phyloP scores from a whole-genome alignment of 805 yeast genomes.

The Myxozyma melibiosi region DNA sequence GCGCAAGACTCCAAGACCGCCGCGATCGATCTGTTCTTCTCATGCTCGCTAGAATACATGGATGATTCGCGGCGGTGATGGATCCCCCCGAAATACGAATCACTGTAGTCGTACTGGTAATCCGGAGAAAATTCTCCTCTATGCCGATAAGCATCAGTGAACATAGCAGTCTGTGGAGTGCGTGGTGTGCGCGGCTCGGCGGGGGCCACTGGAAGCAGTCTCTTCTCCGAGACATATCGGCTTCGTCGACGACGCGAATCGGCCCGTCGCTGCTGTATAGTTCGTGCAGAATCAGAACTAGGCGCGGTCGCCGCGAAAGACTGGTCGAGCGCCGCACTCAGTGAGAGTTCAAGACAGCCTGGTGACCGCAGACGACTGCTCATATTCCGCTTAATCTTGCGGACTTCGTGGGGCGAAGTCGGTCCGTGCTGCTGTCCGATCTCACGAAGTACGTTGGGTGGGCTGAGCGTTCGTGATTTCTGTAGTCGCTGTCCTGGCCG shows the following conservation, averaged over 20 bases:
- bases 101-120: neutral
- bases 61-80: neutral
- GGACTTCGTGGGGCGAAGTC: conserved; percentile 3
- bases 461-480: conserved; percentile 3
- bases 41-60: neutral
- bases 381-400: neutral
- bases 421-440: conserved; percentile 19
- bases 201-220: conserved; percentile 4
- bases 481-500: neutral
- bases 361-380: conserved; percentile 16
- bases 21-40: conserved; percentile 5
- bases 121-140: neutral
- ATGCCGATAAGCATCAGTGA: neutral
- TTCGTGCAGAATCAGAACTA: neutral
- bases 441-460: conserved; percentile 12
- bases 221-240: neutral
- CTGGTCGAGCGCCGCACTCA: conserved; percentile 16
- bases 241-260: neutral
- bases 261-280: neutral
- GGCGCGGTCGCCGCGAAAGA: neutral
- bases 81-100: neutral
- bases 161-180: neutral
- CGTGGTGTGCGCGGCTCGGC: conserved; percentile 8
- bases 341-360: conserved; percentile 20
- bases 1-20: conserved; percentile 1